phyloP scores from a whole-genome alignment of 176 grass and related monocot species.

The Zoysia japonica region DNA sequence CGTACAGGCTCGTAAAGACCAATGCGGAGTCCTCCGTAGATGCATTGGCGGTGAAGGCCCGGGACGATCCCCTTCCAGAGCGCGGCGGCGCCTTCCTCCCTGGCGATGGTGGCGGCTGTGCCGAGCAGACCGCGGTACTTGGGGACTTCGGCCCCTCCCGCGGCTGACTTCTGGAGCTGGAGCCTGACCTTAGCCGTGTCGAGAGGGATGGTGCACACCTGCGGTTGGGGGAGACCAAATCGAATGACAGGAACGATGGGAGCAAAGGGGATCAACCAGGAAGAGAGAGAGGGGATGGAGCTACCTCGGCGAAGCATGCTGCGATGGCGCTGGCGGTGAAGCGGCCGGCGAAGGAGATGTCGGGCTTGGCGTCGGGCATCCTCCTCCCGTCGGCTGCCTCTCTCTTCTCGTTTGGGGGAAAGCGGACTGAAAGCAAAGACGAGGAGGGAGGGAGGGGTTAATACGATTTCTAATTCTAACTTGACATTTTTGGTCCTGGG shows the following conservation, averaged over 20 bases:
- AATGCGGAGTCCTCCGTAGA: constrained; percentile 89
- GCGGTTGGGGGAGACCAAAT: neutral
- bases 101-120: constrained; percentile 78
- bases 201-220: constrained; percentile 83
- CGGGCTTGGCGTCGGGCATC: constrained; percentile 50
- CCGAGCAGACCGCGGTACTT: constrained; percentile 87
- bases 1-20: constrained; percentile 75
- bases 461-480: no score
- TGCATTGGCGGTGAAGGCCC: constrained; percentile 85
- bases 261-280: neutral
- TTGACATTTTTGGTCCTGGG: no score
- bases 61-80: constrained; percentile 96
- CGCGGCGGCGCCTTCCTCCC: constrained; percentile 72
- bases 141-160: constrained; percentile 18
- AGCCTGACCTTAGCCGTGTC: constrained; percentile 98
- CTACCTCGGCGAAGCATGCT: constrained; percentile 91
- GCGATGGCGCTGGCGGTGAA: constrained; percentile 96
- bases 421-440: neutral
- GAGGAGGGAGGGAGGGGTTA: no score
- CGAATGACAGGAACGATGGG: neutral
- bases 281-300: no score
- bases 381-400: neutral
- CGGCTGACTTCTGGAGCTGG: constrained; percentile 80
- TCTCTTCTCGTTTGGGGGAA: neutral
- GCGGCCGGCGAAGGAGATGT: constrained; percentile 87